A percentile compares a stretch with the other conserved stretches of the same genome.
Evolutionary conservation across 805 yeast genomes (phyloP).

Genomic region (Kluyveromyces dobzhanskii): DNA sequence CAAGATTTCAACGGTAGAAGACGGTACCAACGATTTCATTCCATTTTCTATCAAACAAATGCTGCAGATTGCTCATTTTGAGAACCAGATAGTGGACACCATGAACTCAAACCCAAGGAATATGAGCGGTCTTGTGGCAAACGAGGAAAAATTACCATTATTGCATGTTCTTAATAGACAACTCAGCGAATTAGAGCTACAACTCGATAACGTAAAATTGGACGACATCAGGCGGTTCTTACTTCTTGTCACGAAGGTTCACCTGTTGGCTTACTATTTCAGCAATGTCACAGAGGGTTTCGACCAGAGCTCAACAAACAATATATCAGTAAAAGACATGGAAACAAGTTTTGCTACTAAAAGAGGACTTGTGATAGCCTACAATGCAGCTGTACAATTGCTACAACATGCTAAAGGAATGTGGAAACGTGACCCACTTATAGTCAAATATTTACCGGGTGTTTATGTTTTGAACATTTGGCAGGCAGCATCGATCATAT

Average conservation of each 20-base stretch:
- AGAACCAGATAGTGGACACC: conserved; percentile 74
- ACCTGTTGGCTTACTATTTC: conserved; percentile 72
- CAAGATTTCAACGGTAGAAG: conserved; percentile 24
- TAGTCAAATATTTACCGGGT: conserved; percentile 74
- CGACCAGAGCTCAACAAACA: conserved; percentile 3
- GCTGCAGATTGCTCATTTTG: conserved; percentile 78
- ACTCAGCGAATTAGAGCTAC: conserved; percentile 61
- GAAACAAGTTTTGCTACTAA: conserved; percentile 47
- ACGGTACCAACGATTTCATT: conserved; percentile 28
- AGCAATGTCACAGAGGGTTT: conserved; percentile 35
- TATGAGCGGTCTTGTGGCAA: conserved; percentile 54
- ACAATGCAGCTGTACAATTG: conserved; percentile 68
- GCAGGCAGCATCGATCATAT: conserved; percentile 86
- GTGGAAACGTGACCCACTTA: conserved; percentile 48
- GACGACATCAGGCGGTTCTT: conserved; percentile 68
- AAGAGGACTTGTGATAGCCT: conserved; percentile 66
- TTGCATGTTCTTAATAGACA: conserved; percentile 62
- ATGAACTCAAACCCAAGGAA: conserved; percentile 64
- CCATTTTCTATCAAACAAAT: conserved; percentile 61
- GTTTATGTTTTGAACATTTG: conserved; percentile 75
- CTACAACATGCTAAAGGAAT: conserved; percentile 59
- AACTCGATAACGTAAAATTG: conserved; percentile 37
- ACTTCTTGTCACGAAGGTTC: conserved; percentile 68
- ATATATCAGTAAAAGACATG: conserved; percentile 11
- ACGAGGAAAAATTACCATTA: conserved; percentile 67